Percentiles rank a stretch among this genome's conserved stretches.
These are phyloP conservation scores for Curvularia spicifera DNA, from an alignment of 2,329 filamentous ascomycete species.

Conservation along the genomic window DNA sequence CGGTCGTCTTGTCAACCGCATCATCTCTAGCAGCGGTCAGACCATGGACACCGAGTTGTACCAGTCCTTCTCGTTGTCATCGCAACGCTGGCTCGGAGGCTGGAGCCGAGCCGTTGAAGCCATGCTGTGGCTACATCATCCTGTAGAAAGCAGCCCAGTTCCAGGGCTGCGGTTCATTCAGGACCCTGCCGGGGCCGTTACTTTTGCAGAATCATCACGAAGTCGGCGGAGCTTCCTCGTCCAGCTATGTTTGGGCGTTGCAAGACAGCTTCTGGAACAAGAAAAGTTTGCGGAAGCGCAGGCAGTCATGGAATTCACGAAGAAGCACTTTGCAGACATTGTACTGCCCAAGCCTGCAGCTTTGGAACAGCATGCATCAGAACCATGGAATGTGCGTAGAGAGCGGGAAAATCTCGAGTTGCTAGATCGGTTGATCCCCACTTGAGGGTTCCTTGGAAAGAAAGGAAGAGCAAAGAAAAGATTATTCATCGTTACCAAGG, in stretches of 20 bases:
- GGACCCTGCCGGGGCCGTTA: constrained; percentile 27
- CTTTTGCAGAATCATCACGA: constrained; percentile 13
- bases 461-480: neutral
- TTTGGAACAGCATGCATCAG: constrained; percentile 2
- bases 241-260: constrained; percentile 40
- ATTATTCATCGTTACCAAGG: neutral
- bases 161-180: constrained; percentile 37
- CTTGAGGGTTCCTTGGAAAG: constrained; percentile 17
- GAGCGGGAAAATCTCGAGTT: constrained; percentile 36
- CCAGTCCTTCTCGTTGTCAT: constrained; percentile 32
- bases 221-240: constrained; percentile 35
- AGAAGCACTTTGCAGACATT: constrained; percentile 42
- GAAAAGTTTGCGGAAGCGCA: constrained; percentile 40
- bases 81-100: constrained; percentile 29
- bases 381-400: constrained; percentile 10
- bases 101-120: constrained; percentile 34
- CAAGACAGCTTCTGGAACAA: constrained; percentile 39
- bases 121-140: constrained; percentile 43
- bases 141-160: constrained; percentile 24
- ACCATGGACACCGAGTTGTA: constrained; percentile 28
- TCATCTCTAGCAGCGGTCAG: constrained; percentile 22
- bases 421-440: constrained; percentile 33
- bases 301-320: constrained; percentile 38
- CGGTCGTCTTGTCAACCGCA: constrained; percentile 32
- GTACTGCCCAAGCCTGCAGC: constrained; percentile 26